These are phyloP conservation scores for Cryptosporidium bovis DNA, from an alignment of 169 alveolate genomes.

Conservation along the genomic window DNA sequence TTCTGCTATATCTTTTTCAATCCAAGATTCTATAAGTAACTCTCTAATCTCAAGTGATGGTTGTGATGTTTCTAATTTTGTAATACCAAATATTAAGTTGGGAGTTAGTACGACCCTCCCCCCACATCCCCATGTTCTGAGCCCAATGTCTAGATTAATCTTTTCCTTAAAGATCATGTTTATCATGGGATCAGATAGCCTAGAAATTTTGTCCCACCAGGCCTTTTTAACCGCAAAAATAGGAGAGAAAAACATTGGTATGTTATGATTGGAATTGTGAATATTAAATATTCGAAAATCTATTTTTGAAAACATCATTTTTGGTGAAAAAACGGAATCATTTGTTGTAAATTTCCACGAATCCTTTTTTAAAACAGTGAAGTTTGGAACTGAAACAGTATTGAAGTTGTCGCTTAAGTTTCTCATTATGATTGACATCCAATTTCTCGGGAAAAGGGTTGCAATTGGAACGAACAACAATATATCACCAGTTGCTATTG, in stretches of 20 bases:
- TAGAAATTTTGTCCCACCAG: conserved; percentile 46
- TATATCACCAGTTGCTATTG: conserved; percentile 33
- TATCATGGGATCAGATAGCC: conserved; percentile 50
- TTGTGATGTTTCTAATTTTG: conserved; percentile 16
- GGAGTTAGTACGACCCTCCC: conserved; percentile 23
- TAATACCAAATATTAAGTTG: conserved; percentile 24
- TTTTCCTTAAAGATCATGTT: conserved; percentile 20
- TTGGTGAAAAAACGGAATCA: conserved; percentile 37
- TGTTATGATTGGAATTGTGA: conserved; percentile 22
- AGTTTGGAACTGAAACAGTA: conserved; percentile 15
- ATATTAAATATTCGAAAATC: conserved; percentile 33
- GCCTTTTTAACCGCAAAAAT: conserved; percentile 33
- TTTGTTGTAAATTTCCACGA: conserved; percentile 29
- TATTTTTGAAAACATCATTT: conserved; percentile 37
- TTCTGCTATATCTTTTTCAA: conserved; percentile 1
- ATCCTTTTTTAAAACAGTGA: conserved; percentile 8
- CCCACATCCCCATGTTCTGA: conserved; percentile 65
- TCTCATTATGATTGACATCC: conserved; percentile 67
- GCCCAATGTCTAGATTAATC: conserved; percentile 54
- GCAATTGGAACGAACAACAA: conserved; percentile 36
- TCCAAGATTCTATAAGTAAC: conserved; percentile 58
- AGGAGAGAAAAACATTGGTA: conserved; percentile 37
- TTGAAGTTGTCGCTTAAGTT: conserved; percentile 39
- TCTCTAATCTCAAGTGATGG: conserved; percentile 20
- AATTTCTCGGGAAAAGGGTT: conserved; percentile 31